Conservation (phyloP, 2,329 filamentous ascomycete species). For the Aaosphaeria pasadenensis region DNA sequence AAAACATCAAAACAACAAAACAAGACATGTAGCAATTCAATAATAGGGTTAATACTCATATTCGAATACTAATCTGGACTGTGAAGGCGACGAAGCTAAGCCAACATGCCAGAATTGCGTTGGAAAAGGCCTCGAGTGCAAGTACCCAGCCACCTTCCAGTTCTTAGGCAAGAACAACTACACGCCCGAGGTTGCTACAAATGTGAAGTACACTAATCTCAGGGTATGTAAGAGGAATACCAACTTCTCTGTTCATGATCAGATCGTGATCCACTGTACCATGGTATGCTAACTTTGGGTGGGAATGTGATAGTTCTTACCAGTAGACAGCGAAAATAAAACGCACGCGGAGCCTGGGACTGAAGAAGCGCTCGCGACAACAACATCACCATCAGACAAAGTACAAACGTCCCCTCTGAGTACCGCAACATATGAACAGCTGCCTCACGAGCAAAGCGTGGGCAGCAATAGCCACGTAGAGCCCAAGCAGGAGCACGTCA, state of each 20-base stretch:
- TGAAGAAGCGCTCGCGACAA: not conserved
- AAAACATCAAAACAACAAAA: too few species aligned
- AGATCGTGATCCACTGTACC: too few species aligned
- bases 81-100: slow-evolving; percentile 50
- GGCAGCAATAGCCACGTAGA: too few species aligned
- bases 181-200: slow-evolving; percentile 31
- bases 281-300: not conserved
- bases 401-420: not conserved
- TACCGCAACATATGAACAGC: too few species aligned
- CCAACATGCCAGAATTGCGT: slow-evolving; percentile 50
- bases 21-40: too few species aligned
- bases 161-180: slow-evolving; percentile 51
- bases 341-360: not conserved
- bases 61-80: slow-evolving; percentile 16
- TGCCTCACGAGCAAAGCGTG: too few species aligned
- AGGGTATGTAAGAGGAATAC: slow-evolving; percentile 3
- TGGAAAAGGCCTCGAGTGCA: slow-evolving; percentile 47
- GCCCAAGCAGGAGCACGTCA: not conserved
- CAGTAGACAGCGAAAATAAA: not conserved
- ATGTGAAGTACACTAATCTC: slow-evolving; percentile 12
- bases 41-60: not conserved
- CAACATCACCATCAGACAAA: not conserved
- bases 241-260: too few species aligned
- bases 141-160: slow-evolving; percentile 47
- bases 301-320: not conserved